A percentile compares a stretch with the other conserved stretches of the same genome.
phyloP scores from a whole-genome alignment of 1,284 basidiomycete genomes.

The Thecaphora thlaspeos region DNA sequence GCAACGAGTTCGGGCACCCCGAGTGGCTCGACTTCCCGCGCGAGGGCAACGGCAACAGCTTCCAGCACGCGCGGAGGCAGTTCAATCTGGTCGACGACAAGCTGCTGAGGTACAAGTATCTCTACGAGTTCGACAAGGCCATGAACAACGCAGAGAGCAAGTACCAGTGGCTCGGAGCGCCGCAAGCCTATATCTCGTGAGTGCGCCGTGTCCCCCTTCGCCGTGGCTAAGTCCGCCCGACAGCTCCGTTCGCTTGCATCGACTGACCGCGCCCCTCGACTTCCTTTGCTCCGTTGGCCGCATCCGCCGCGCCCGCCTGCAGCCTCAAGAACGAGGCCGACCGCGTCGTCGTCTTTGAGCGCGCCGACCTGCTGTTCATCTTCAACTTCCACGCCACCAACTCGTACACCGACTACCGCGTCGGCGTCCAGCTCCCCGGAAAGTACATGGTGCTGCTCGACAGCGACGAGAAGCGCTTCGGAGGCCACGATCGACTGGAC shows the following conservation, averaged over 20 bases:
- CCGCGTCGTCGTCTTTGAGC: conserved; percentile 80
- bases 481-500: conserved; percentile 81
- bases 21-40: conserved; percentile 99
- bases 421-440: conserved; percentile 83
- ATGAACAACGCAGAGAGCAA: conserved; percentile 83
- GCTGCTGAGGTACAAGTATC: conserved; percentile 82
- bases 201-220: no score
- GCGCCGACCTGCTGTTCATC: conserved; percentile 85
- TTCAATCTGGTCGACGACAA: conserved; percentile 90
- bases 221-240: no score
- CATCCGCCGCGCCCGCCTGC: no score
- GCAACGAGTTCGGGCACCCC: conserved; percentile 96
- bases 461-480: conserved; percentile 75
- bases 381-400: conserved; percentile 92
- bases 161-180: conserved; percentile 79
- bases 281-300: no score
- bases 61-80: conserved; percentile 83
- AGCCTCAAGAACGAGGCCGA: conserved; percentile 82
- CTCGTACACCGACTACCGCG: conserved; percentile 87
- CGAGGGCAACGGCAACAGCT: conserved; percentile 89
- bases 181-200: conserved; percentile 64
- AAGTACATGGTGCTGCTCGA: conserved; percentile 78
- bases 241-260: no score
- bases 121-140: conserved; percentile 88
- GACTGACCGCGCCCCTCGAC: no score